Evolutionary conservation across 2,329 filamentous ascomycete species (phyloP), one percentile per base, ranked within the genome.

Genomic region (Fusarium domesticum): DNA sequence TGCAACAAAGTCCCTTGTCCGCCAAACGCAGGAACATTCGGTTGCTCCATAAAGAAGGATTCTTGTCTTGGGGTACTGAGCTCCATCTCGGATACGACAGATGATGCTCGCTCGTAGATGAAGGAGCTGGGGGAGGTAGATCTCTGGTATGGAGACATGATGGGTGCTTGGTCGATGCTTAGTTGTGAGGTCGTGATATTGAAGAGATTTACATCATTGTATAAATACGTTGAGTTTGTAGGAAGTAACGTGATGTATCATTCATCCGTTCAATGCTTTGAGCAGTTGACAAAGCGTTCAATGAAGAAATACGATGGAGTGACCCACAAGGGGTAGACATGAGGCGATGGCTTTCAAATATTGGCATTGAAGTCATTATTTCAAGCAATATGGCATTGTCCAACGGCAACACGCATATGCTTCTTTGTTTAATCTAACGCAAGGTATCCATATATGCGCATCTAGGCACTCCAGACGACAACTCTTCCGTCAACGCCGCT

Each of bases 401-500:
- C 12, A n/a, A 15, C 23, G n/a, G 12, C 25, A 38, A 12, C 15
- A 39, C 33, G 39, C 19, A 32, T 34, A 2, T 14, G 17, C 19
- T 37, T 36, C 18, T 16, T 12, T 14, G n/a, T 35, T 44, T 31
- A 41, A 40, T 5, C 37, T 25, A 28, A 38, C 35, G 42, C 45
- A 43, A 44, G 37, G 15, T 11, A 16, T 43, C 18, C 17, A 34
- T 35, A n/a, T n/a, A n/a, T n/a, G n/a, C n/a, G n/a, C 47, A 18
- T 45, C 64, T 81, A 89, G 39, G 76, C 73, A 54, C 76, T 77
- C 87, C 87, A 93, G 56, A 93, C 81, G 39, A 92, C 87, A 56
- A 93, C 74, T 61, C 88, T 81, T 51, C 88, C 88, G 65, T 93
- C 88, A 42, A 93, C 86, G 55, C 88, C 88, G 65, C 84, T 90